Evolutionary conservation across 805 yeast species (phyloP), one percentile per base, ranked within the genome.

Genomic region (Ogataea nitratoaversa): DNA sequence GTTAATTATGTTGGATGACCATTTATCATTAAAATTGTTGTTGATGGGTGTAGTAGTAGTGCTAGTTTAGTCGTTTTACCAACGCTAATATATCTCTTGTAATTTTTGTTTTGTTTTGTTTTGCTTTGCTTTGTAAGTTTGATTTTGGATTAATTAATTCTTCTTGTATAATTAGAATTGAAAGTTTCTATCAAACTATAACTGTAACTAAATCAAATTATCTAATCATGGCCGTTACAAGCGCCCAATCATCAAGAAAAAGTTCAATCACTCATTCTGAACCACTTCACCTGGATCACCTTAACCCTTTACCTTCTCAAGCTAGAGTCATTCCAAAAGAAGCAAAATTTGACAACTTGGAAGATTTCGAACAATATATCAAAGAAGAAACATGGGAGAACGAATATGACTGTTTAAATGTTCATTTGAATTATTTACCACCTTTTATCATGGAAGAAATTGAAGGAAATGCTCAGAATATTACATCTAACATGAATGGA

Each of bases 401-500:
- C 27, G 37, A 33, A 19, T 42, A 20, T 18, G 46, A 42, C 19
- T 35, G 35, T 29, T 39, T 33, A 14, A 41, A 39, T 19, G 43
- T 39, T 29, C 35, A 42, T 25, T 22, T 35, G 4, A 42, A 39
- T 16, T 42, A 42, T 20, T 34, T 42, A 20, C 46, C 46, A 14
- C 42, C 86, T 34, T 80, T 80, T 57, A 73, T 80, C 30, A 48
- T 79, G 57, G 72, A 72, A 48, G 80, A 75, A 38, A 70, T 79
- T 43, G 82, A 76, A 47, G 74, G 76, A 42, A 78, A 80, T 53
- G 72, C 76, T 37, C 85, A 80, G 40, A 78, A 77, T 53, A 71
- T 79, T 43, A 78, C 78, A 57, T 77, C 79, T 28, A 73, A 80
- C 20, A 75, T 72, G 63, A 79, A 79, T 61, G 75, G 78, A 49